Conservation (phyloP, 805 yeast genomes). For the Metahyphopichia silvanorum region DNA sequence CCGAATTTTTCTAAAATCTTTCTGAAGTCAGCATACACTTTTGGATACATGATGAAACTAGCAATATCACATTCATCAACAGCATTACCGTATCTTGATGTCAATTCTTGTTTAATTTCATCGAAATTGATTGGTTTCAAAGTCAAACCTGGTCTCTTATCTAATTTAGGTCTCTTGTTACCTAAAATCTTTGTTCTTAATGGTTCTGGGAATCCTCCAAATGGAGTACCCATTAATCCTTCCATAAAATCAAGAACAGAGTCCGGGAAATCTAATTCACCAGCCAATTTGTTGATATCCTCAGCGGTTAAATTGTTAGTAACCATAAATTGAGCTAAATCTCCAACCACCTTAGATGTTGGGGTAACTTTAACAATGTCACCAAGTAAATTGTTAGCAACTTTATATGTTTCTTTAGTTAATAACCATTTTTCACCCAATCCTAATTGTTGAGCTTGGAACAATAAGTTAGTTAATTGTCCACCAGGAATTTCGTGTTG, state of each 20-base stretch:
- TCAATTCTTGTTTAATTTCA: slow-evolving; percentile 68
- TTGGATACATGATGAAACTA: slow-evolving; percentile 96
- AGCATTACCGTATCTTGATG: slow-evolving; percentile 61
- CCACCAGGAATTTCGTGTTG: slow-evolving; percentile 99
- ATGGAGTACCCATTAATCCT: slow-evolving; percentile 99
- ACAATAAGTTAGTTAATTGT: slow-evolving; percentile 92
- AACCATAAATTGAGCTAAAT: slow-evolving; percentile 99
- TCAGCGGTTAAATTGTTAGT: slow-evolving; percentile 82
- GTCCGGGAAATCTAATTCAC: slow-evolving; percentile 95
- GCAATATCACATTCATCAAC: slow-evolving; percentile 89
- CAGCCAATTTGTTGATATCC: slow-evolving; percentile 85
- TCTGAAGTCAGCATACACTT: slow-evolving; percentile 87
- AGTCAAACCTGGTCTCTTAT: slow-evolving; percentile 87
- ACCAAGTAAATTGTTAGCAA: slow-evolving; percentile 87
- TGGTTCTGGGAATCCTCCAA: slow-evolving; percentile 99
- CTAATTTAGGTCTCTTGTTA: slow-evolving; percentile 89
- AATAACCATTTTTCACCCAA: slow-evolving; percentile 95
- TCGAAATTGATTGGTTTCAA: slow-evolving; percentile 80
- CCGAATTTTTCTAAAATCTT: slow-evolving; percentile 75
- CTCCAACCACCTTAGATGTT: slow-evolving; percentile 99
- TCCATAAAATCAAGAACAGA: slow-evolving; percentile 98
- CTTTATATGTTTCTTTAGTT: slow-evolving; percentile 91
- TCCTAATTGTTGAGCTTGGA: slow-evolving; percentile 99
- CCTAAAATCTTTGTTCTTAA: slow-evolving; percentile 85
- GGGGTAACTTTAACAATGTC: slow-evolving; percentile 99